Percentiles rank a stretch among this genome's conserved stretches.
These are phyloP conservation scores for Tagetes erecta DNA, from an alignment of 129 eudicot species.

Conservation along the genomic window DNA sequence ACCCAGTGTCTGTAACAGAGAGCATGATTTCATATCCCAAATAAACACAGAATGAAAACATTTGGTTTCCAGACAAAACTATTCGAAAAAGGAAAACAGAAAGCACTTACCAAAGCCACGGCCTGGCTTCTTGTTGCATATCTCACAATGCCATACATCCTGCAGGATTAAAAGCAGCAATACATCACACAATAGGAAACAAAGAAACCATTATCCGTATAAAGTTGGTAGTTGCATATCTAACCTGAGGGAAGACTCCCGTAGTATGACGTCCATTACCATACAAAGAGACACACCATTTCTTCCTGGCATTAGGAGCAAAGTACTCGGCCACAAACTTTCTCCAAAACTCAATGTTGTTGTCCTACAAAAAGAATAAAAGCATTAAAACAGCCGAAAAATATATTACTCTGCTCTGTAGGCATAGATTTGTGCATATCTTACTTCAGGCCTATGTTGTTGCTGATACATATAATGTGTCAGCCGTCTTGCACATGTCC, in stretches of 20 bases:
- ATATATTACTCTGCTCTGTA: neutral
- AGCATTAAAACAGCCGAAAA: conserved; percentile 1
- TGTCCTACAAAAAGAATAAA: conserved; percentile 58
- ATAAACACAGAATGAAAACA: neutral
- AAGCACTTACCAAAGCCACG: conserved; percentile 91
- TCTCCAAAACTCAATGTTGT: conserved; percentile 96
- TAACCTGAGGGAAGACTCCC: conserved; percentile 98
- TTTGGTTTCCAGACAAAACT: conserved; percentile 5
- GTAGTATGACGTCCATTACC: conserved; percentile 97
- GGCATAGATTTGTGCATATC: conserved; percentile 27
- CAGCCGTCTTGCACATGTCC: conserved; percentile 91
- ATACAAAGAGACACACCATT: conserved; percentile 98
- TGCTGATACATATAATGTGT: conserved; percentile 99
- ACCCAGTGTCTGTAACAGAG: neutral
- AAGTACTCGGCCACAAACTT: conserved; percentile 94
- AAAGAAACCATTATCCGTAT: neutral
- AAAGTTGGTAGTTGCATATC: conserved; percentile 25
- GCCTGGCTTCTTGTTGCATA: conserved; percentile 97
- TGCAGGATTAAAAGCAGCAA: conserved; percentile 40
- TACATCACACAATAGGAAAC: conserved; percentile 22
- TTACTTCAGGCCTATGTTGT: conserved; percentile 97
- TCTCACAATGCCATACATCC: conserved; percentile 99
- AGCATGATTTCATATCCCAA: conserved; percentile 12
- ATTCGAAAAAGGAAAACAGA: neutral
- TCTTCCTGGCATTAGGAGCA: conserved; percentile 95